Base-by-base conservation (phyloP, 495 filamentous ascomycete species). In the Physcia stellaris region DNA sequence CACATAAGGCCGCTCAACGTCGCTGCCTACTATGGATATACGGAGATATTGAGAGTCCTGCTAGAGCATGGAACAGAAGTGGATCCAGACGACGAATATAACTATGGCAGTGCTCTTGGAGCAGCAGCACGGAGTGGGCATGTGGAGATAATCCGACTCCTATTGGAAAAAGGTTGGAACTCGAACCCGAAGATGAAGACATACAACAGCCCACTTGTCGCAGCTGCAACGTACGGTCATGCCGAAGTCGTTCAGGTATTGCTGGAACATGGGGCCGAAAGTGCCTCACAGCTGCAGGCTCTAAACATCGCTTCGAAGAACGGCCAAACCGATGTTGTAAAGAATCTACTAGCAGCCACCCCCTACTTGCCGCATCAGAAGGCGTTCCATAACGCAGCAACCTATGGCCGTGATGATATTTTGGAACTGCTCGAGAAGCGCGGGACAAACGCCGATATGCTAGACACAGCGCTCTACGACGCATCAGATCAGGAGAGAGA, bases 81-180 rank as follows among this genome's bases (percentile, higher is more conserved):
- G 6, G 36, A 45, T 28, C 36, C 42, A 9, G 36, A 45, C 17
- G 42, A 45, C 9, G 32, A 34, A 10, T 34, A 34, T 34, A 7
- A 16, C 7, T 34, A 34, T 16, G 48, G 46, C 32, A 56, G 37
- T 42, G 40, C 32, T 10, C 32, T 34, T 34, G 46, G 49, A 34
- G 49, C 51, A 10, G 45, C 51, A 32, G 45, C 42, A 27, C 37
- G 42, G 13, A 31, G 18, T 24, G 42, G 42, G 12, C 28, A 45
- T 26, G 18, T 32, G 16, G 42, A 45, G 4, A 40, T 45, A 11
- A 27, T 45, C 27, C 36, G 36, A 19, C 6, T 32, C n/a, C 24
- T 45, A 26, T 30, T 45, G 27, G 10, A 45, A 16, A 45, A 34
- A 24, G 35, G 27, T 30, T 45, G 42, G 42, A 33, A 45, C 34